phyloP scores from a whole-genome alignment of 2,329 filamentous ascomycete genomes.

The Fusarium sp. region DNA sequence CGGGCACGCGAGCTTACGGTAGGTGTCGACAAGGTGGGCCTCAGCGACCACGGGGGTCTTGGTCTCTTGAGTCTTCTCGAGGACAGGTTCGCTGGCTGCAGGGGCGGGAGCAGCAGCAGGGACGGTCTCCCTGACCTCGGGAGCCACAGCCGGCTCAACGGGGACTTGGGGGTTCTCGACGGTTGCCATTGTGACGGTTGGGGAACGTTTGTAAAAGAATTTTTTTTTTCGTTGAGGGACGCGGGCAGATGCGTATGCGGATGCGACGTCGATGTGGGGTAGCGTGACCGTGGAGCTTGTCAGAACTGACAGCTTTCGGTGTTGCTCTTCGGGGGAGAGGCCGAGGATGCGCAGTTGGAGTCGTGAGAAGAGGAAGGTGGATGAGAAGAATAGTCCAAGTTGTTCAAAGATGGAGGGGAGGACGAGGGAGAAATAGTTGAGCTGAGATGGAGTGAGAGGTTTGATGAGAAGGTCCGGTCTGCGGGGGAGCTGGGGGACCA shows the following conservation, averaged over 20 bases:
- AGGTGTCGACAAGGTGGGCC: constrained; percentile 82
- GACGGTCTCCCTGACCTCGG: constrained; percentile 28
- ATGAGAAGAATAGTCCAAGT: constrained; percentile 6
- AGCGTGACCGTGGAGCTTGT: constrained; percentile 45
- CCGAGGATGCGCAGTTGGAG: constrained; percentile 28
- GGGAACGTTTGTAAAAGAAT: constrained; percentile 7
- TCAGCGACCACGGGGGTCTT: constrained; percentile 75
- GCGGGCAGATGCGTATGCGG: constrained; percentile 30
- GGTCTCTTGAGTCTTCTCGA: constrained; percentile 31
- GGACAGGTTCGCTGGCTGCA: constrained; percentile 26
- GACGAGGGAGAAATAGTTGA: constrained; percentile 31
- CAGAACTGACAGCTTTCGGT: constrained; percentile 44
- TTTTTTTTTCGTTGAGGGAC: constrained; percentile 34
- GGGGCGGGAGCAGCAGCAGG: constrained; percentile 31
- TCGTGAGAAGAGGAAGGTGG: constrained; percentile 13
- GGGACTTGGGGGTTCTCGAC: constrained; percentile 39
- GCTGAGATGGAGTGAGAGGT: constrained; percentile 30
- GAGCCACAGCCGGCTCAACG: constrained; percentile 28
- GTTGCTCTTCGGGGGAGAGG: constrained; percentile 35
- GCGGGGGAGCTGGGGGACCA: constrained; percentile 38
- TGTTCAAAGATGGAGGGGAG: constrained; percentile 11
- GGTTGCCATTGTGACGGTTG: constrained; percentile 41
- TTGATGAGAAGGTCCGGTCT: constrained; percentile 39
- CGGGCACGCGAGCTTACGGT: constrained; percentile 60
- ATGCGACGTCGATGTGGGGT: constrained; percentile 43